Evolutionary conservation across 805 yeast species (phyloP).

Genomic region (Candida piceae): DNA sequence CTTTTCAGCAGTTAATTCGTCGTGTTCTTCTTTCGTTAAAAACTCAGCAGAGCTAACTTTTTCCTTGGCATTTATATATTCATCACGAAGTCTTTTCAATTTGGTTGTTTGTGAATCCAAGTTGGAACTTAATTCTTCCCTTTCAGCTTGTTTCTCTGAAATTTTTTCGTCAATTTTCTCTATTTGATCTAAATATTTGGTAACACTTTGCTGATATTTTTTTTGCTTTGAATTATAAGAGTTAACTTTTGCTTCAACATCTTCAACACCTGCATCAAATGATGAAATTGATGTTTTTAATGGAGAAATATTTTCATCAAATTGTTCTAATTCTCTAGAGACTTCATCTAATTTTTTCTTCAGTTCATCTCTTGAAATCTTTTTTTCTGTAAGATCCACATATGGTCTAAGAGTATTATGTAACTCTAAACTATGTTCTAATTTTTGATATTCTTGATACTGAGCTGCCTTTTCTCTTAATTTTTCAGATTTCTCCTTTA

Average conservation of each 20-base stretch:
- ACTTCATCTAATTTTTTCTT: slow-evolving; percentile 24
- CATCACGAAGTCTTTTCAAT: slow-evolving; percentile 20
- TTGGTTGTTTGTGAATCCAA: slow-evolving; percentile 33
- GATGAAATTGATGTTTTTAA: slow-evolving; percentile 15
- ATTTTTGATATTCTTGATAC: slow-evolving; percentile 39
- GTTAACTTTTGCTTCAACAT: slow-evolving; percentile 12
- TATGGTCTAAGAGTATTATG: slow-evolving; percentile 34
- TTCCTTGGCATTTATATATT: slow-evolving; percentile 8
- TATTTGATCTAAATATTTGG: no score
- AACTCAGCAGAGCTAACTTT: slow-evolving; percentile 10
- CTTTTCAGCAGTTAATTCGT: slow-evolving; percentile 22
- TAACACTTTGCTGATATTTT: no score
- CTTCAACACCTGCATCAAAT: slow-evolving; percentile 14
- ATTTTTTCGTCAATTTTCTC: slow-evolving; percentile 24
- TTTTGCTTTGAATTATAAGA: slow-evolving; percentile 2
- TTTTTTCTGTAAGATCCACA: slow-evolving; percentile 31
- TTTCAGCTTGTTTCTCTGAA: slow-evolving; percentile 28
- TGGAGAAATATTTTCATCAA: slow-evolving; percentile 20
- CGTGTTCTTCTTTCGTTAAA: slow-evolving; percentile 15
- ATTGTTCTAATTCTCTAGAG: slow-evolving; percentile 18
- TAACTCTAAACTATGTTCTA: slow-evolving; percentile 33
- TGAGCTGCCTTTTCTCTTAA: slow-evolving; percentile 44
- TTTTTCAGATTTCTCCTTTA: slow-evolving; percentile 33
- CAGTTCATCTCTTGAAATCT: slow-evolving; percentile 29
- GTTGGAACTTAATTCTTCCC: slow-evolving; percentile 30